Conservation (phyloP, 192 early-diverging fungal species). For the Coemansia brasiliensis region DNA sequence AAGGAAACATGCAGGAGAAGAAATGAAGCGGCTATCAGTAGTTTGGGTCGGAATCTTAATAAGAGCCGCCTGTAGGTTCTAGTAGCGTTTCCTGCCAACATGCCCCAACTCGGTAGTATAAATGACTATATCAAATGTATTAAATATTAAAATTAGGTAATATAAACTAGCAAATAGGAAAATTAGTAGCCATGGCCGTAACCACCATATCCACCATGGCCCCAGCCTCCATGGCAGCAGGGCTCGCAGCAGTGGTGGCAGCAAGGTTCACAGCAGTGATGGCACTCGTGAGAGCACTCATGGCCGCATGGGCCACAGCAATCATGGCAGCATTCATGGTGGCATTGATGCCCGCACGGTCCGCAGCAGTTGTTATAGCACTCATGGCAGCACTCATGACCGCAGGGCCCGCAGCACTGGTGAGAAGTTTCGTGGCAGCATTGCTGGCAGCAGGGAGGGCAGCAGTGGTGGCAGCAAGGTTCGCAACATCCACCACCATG, state of each 20-base stretch:
- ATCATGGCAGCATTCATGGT: conserved; percentile 6
- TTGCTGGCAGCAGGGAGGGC: conserved; percentile 6
- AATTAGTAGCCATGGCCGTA: conserved; percentile 9
- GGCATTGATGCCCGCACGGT: conserved; percentile 26
- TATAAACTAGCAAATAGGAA: neutral
- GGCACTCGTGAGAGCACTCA: conserved; percentile 27
- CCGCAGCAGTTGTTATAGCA: conserved; percentile 16
- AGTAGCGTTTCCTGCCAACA: too few species aligned
- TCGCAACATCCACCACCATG: conserved; percentile 20
- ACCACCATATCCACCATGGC: conserved; percentile 13
- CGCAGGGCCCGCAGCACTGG: conserved; percentile 27
- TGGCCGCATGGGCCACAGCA: conserved; percentile 19
- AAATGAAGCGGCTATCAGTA: too few species aligned
- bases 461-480: conserved; percentile 16
- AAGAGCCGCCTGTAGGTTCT: too few species aligned
- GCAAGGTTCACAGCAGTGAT: conserved; percentile 16
- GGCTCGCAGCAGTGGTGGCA: conserved; percentile 33
- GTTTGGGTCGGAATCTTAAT: too few species aligned
- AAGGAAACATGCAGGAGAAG: too few species aligned
- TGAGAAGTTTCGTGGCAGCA: conserved; percentile 21
- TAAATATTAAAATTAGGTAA: neutral
- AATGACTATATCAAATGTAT: too few species aligned
- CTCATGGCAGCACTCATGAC: conserved; percentile 26
- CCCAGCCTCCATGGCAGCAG: neutral
- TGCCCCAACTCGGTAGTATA: too few species aligned